A percentile compares a stretch with the other conserved stretches of the same genome.
phyloP scores from a whole-genome alignment of 2,329 filamentous ascomycete species.

The Gnomoniopsis smithogilvyi region DNA sequence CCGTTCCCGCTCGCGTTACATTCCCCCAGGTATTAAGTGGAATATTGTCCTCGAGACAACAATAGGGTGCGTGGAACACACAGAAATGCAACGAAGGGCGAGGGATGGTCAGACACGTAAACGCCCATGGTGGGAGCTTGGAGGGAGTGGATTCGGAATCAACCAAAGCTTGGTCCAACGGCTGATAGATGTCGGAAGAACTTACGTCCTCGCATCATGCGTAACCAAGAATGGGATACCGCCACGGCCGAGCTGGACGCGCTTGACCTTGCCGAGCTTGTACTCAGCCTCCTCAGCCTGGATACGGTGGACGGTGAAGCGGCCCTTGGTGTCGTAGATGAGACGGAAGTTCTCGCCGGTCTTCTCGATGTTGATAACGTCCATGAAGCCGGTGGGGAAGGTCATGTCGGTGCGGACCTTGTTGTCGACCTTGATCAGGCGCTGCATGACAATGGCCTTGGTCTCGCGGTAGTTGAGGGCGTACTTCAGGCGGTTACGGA shows the following conservation, averaged over 20 bases:
- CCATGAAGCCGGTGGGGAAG: conserved; percentile 98
- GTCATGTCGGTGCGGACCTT: conserved; percentile 99
- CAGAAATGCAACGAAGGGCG: conserved; percentile 4
- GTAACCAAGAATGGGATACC: conserved; percentile 99
- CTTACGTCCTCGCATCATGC: conserved; percentile 99
- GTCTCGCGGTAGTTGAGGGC: conserved; percentile 98
- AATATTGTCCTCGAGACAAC: neutral
- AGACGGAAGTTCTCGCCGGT: conserved; percentile 99
- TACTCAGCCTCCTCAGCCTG: conserved; percentile 98
- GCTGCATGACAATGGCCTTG: conserved; percentile 98
- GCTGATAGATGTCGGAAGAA: conserved; percentile 98
- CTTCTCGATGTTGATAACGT: conserved; percentile 99
- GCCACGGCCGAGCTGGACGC: conserved; percentile 97
- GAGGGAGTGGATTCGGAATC: conserved; percentile 47
- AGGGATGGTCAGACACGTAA: neutral
- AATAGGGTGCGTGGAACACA: neutral
- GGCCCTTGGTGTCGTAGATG: conserved; percentile 99
- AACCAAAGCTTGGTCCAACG: conserved; percentile 99
- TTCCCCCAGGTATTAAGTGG: neutral
- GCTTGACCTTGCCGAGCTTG: conserved; percentile 99
- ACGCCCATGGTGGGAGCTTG: neutral
- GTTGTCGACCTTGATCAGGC: conserved; percentile 98
- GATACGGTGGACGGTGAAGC: conserved; percentile 99
- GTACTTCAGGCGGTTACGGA: conserved; percentile 97
- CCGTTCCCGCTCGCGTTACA: neutral